phyloP scores from a whole-genome alignment of 2,329 filamentous ascomycete species.

The Epichloe typhina region DNA sequence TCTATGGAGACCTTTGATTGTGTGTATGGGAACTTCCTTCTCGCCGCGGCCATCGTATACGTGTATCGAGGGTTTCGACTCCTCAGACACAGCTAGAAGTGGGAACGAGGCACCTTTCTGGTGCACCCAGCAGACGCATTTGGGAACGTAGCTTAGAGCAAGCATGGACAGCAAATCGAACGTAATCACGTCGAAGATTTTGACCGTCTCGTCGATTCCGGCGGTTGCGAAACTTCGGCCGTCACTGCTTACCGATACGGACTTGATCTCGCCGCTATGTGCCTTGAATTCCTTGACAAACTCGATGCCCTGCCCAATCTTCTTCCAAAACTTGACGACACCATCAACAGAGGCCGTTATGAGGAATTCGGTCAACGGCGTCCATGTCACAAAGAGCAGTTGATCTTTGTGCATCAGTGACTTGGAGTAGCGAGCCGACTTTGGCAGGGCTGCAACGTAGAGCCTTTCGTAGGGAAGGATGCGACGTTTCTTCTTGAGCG shows the following conservation, averaged over 20 bases:
- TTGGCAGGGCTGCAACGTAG: conserved; percentile 80
- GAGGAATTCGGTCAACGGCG: conserved; percentile 83
- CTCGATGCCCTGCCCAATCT: conserved; percentile 76
- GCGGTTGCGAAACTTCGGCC: conserved; percentile 88
- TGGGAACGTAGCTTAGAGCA: conserved; percentile 60
- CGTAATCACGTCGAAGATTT: conserved; percentile 71
- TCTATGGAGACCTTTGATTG: conserved; percentile 66
- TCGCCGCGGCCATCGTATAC: conserved; percentile 88
- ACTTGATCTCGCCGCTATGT: conserved; percentile 71
- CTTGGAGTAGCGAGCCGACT: conserved; percentile 72
- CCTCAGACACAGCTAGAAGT: conserved; percentile 70
- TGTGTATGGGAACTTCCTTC: conserved; percentile 61
- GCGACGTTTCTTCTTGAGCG: conserved; percentile 80
- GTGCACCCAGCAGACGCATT: conserved; percentile 86
- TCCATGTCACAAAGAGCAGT: conserved; percentile 74
- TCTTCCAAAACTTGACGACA: conserved; percentile 99
- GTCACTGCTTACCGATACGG: conserved; percentile 76
- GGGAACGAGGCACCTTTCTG: conserved; percentile 76
- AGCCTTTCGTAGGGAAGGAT: conserved; percentile 90
- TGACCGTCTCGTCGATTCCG: conserved; percentile 64
- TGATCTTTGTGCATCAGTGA: conserved; percentile 99
- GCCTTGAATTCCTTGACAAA: conserved; percentile 98
- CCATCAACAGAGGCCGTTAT: conserved; percentile 90
- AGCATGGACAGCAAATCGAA: conserved; percentile 81
- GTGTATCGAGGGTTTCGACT: conserved; percentile 56